Percentiles rank a stretch among this genome's conserved stretches.
Conservation (phyloP, 2,329 filamentous ascomycete genomes). For the Paraphaeosphaeria minitans region DNA sequence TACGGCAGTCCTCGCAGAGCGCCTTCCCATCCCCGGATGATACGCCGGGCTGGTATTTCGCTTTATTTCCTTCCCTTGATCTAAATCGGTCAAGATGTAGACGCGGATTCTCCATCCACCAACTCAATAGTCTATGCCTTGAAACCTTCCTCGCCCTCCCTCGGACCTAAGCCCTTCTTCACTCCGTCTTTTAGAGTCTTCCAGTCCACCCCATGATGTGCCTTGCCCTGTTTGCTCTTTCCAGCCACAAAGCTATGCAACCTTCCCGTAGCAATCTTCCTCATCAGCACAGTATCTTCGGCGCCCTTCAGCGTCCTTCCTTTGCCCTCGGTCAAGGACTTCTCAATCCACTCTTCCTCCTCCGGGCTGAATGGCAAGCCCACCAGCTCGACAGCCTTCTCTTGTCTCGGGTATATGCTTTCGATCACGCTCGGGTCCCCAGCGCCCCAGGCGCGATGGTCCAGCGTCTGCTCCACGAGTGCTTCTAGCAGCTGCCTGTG, state of each 20-base stretch:
- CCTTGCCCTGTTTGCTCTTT: slow-evolving; percentile 46
- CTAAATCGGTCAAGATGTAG: background rate
- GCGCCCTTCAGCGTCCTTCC: slow-evolving; percentile 68
- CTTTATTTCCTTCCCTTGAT: background rate
- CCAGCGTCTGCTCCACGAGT: slow-evolving; percentile 56
- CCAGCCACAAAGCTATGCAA: slow-evolving; percentile 52
- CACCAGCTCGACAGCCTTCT: slow-evolving; percentile 70
- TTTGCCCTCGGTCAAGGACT: slow-evolving; percentile 67
- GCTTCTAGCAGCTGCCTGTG: slow-evolving; percentile 70
- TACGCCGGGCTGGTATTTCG: background rate
- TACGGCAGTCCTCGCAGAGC: background rate
- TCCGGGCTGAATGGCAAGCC: slow-evolving; percentile 71
- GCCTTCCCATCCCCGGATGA: background rate
- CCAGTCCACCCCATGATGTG: slow-evolving; percentile 59
- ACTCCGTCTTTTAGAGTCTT: slow-evolving; percentile 49
- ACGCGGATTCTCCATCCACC: background rate
- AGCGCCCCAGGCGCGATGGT: slow-evolving; percentile 21
- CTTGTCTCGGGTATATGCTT: slow-evolving; percentile 48
- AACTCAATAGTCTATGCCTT: background rate
- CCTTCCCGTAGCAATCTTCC: slow-evolving; percentile 70
- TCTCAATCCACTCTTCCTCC: slow-evolving; percentile 77
- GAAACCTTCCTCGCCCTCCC: slow-evolving; percentile 32
- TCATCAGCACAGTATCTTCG: slow-evolving; percentile 75
- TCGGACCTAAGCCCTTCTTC: slow-evolving; percentile 42
- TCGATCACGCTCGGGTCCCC: slow-evolving; percentile 10